These are phyloP conservation scores for Clarireedia homoeocarpa DNA, from an alignment of 2,329 filamentous ascomycete species.

Conservation along the genomic window DNA sequence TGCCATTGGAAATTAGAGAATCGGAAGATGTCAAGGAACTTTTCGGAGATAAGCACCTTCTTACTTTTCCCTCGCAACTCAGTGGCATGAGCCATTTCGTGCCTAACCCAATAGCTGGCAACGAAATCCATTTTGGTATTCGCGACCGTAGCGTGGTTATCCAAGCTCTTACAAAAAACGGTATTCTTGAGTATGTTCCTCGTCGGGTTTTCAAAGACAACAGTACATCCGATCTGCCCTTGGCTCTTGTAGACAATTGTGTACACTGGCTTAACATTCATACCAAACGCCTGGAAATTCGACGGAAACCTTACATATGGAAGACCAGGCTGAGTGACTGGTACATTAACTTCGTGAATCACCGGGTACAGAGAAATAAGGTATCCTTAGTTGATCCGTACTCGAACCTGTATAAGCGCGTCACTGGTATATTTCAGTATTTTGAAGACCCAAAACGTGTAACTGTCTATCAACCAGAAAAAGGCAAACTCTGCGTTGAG, in stretches of 20 bases:
- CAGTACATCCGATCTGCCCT: no score
- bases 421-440: no score
- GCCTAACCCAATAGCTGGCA: conserved; percentile 29
- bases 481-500: no score
- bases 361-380: no score
- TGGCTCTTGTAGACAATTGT: no score
- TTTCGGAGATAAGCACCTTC: conserved; percentile 45
- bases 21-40: conserved; percentile 38
- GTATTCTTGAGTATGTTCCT: conserved; percentile 22
- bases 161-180: conserved; percentile 31
- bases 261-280: no score
- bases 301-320: not conserved
- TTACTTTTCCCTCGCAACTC: conserved; percentile 43
- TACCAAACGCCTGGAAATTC: no score
- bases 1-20: conserved; percentile 44
- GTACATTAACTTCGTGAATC: no score
- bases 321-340: not conserved
- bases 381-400: no score
- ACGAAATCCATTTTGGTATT: conserved; percentile 48
- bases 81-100: conserved; percentile 44
- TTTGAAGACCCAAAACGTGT: no score
- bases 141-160: conserved; percentile 36
- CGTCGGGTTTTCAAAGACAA: not conserved
- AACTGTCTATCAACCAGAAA: no score
- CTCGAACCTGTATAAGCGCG: no score